phyloP scores from a whole-genome alignment of 2,329 filamentous ascomycete species.

The Colletotrichum acutatum region DNA sequence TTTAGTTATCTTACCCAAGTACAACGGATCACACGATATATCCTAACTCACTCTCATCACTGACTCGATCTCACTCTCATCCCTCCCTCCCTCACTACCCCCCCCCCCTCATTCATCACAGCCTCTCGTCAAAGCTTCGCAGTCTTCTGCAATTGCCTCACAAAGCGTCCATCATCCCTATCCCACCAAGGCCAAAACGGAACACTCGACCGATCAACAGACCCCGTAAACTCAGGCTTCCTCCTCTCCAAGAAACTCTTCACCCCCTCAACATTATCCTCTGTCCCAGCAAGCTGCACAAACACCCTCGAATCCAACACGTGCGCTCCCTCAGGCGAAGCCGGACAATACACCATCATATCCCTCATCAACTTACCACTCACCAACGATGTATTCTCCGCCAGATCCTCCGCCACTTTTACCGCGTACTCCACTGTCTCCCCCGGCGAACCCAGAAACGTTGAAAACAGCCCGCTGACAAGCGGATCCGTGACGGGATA shows the following conservation, averaged over 20 bases:
- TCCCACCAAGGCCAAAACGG: conserved; percentile 1
- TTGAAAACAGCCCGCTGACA: conserved; percentile 68
- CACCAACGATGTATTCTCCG: background rate
- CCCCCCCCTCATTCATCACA: too few relatives aligned
- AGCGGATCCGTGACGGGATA: conserved; percentile 63
- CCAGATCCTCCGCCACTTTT: conserved; percentile 63
- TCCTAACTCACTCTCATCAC: too few relatives aligned
- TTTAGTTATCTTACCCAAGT: background rate
- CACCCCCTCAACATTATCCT: conserved; percentile 76
- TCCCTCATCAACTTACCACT: background rate
- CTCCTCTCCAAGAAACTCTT: conserved; percentile 77
- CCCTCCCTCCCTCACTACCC: background rate
- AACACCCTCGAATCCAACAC: conserved; percentile 75
- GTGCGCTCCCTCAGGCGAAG: conserved; percentile 74
- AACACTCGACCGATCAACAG: background rate
- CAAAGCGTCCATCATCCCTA: background rate
- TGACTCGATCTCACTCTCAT: too few relatives aligned
- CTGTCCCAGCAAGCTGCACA: conserved; percentile 65
- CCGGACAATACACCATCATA: conserved; percentile 50
- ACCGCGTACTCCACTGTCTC: conserved; percentile 76
- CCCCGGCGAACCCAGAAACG: conserved; percentile 71
- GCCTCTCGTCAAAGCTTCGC: background rate
- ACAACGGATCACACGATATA: background rate
- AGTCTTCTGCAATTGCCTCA: background rate
- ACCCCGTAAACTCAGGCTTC: conserved; percentile 63